These are phyloP conservation scores for Blastomyces gilchristii DNA, from an alignment of 2,329 filamentous ascomycete species.

Conservation along the genomic window DNA sequence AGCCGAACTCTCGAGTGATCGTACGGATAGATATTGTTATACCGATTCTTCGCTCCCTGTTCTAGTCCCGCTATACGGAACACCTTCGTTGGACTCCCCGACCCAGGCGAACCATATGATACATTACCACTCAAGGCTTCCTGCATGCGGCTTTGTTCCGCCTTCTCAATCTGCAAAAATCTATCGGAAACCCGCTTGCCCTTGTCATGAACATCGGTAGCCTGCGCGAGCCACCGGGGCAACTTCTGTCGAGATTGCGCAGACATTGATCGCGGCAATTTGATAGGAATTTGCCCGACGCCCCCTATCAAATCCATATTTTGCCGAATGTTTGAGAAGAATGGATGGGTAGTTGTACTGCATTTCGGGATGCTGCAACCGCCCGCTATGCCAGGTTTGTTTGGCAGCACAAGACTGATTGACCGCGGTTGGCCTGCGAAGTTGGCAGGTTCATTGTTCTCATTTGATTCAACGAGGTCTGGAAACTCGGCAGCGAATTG, in stretches of 20 bases:
- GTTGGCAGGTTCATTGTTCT: constrained; percentile 20
- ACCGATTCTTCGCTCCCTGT: constrained; percentile 88
- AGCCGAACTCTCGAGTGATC: constrained; percentile 84
- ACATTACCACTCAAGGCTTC: constrained; percentile 58
- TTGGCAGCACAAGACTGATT: constrained; percentile 41
- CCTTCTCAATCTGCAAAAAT: constrained; percentile 73
- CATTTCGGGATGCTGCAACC: constrained; percentile 70
- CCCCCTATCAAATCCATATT: constrained; percentile 92
- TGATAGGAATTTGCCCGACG: constrained; percentile 66
- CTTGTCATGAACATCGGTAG: constrained; percentile 55
- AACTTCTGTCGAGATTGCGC: constrained; percentile 43
- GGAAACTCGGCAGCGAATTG: constrained; percentile 61
- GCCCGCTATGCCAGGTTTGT: constrained; percentile 50
- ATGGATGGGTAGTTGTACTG: constrained; percentile 65
- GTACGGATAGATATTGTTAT: constrained; percentile 96
- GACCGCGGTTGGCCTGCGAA: constrained; percentile 32
- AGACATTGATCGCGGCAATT: constrained; percentile 46
- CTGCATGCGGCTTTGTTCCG: constrained; percentile 87
- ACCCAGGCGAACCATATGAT: constrained; percentile 41
- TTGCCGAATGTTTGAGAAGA: constrained; percentile 92
- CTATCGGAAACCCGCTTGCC: constrained; percentile 73
- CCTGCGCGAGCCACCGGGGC: constrained; percentile 67
- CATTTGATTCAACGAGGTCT: constrained; percentile 48
- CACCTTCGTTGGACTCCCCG: constrained; percentile 30
- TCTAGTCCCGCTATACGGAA: constrained; percentile 85